Base-by-base conservation (phyloP, 768 basidiomycete genomes). In the Auriculariales sp. region DNA sequence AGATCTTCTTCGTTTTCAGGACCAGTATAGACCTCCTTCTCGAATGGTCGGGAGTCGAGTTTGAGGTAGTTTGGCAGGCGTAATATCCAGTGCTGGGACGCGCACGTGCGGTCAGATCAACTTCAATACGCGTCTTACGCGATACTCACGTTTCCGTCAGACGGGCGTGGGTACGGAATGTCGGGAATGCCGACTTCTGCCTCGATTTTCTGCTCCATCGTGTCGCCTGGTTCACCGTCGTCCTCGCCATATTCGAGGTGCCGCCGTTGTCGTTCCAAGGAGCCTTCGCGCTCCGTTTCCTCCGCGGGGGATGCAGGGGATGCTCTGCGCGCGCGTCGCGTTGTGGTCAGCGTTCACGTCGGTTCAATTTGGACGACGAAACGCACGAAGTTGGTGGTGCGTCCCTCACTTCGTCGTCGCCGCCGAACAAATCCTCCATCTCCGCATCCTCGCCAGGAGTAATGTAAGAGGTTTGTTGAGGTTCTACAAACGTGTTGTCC, bases 41-140 rank as follows among this genome's bases (percentile, higher is more conserved):
- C 88, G 59, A 88, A 99, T 0, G 94, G 89, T 54, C 84, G 83
- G 1, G 88, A 75, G 58, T 93, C 88, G 47, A 95, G 73, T 59
- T 83, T 81, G 50, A 99, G 81, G 60, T 88, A 95, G 60, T 87
- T 88, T n/a, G 94, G 95, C 62, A 95, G 78, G 34, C 88, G 80
- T 49, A 94, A 78, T 48, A 91, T 83, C 92, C 92, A 97, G 56
- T 82, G 79, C 89, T 90, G 47, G n/a, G 36, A 44, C 54, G 28
- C 15, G 27, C 25, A 46, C 25, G 55, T 49, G 33, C 47, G 2
- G 48, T 46, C 28, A 28, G 48, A 50, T 24, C 14, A 27, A 48
- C 15, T 19, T 27, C 22, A 50, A 47, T 19, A 42, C 11, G n/a
- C 15, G n/a, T 19, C 48, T 3, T 10, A 54, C 33, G 61, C 28